Evolutionary conservation across 2,329 filamentous ascomycete species (phyloP).

Genomic region (Stachybotrys elegans): DNA sequence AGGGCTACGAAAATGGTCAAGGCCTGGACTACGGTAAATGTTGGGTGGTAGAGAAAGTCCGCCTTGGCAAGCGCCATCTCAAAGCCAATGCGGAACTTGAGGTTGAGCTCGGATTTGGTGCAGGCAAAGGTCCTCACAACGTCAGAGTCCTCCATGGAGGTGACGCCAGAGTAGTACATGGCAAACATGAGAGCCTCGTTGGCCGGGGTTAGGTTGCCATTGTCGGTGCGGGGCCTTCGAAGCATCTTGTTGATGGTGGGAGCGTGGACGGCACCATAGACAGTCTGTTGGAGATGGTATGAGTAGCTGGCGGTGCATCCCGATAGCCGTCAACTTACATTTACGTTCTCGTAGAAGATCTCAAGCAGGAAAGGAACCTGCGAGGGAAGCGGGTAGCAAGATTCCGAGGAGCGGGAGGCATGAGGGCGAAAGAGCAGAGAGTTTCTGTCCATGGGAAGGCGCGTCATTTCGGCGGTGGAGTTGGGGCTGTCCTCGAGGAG

Average conservation of each 20-base stretch:
- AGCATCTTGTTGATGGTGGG: slow-evolving; percentile 31
- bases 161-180: slow-evolving; percentile 51
- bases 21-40: slow-evolving; percentile 56
- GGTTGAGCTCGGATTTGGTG: slow-evolving; percentile 37
- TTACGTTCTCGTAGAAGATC: slow-evolving; percentile 47
- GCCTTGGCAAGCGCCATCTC: slow-evolving; percentile 58
- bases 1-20: slow-evolving; percentile 54
- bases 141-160: slow-evolving; percentile 53
- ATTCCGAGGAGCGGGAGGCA: slow-evolving; percentile 27
- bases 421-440: slow-evolving; percentile 43
- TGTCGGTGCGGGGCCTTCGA: slow-evolving; percentile 15
- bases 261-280: slow-evolving; percentile 39
- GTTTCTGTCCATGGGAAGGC: slow-evolving; percentile 39
- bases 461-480: slow-evolving; percentile 32
- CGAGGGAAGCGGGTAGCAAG: slow-evolving; percentile 47
- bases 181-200: slow-evolving; percentile 51
- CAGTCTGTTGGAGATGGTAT: too few species aligned
- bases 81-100: slow-evolving; percentile 47
- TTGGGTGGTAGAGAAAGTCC: slow-evolving; percentile 54
- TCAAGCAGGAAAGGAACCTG: slow-evolving; percentile 50
- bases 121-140: slow-evolving; percentile 44
- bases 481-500: slow-evolving; percentile 21
- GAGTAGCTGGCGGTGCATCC: too few species aligned
- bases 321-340: too few species aligned
- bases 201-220: slow-evolving; percentile 29